Evolutionary conservation across 192 early-diverging fungal species (phyloP).

Genomic region (Phycomyces nitens): DNA sequence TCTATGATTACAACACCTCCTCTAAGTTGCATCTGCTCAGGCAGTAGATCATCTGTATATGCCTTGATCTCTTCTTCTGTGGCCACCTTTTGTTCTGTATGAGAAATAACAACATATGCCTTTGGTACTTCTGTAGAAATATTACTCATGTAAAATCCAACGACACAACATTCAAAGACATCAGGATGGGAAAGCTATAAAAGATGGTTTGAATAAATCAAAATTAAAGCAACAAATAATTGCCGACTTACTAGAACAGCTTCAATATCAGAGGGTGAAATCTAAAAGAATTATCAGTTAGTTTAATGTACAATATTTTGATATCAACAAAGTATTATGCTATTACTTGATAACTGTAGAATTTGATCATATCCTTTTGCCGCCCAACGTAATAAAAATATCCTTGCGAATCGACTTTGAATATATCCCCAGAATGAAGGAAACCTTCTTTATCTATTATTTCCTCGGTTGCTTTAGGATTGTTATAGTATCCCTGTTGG

Average conservation of each 20-base stretch:
- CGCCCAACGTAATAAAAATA: slow-evolving; percentile 70
- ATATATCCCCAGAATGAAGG: slow-evolving; percentile 59
- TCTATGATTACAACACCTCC: slow-evolving; percentile 75
- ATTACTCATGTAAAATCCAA: slow-evolving; percentile 54
- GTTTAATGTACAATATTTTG: not conserved
- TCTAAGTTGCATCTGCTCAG: slow-evolving; percentile 70
- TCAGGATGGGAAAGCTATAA: slow-evolving; percentile 54
- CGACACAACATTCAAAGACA: slow-evolving; percentile 67
- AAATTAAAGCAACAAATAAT: not conserved
- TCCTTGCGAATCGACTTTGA: slow-evolving; percentile 44
- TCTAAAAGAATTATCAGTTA: slow-evolving; percentile 2
- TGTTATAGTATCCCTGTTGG: slow-evolving; percentile 38
- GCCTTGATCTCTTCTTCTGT: slow-evolving; percentile 45
- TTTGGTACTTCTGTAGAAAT: slow-evolving; percentile 69
- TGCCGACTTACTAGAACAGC: slow-evolving; percentile 40
- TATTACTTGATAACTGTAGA: slow-evolving; percentile 61
- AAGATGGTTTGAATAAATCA: slow-evolving; percentile 37
- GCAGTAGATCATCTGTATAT: slow-evolving; percentile 53
- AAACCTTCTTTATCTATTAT: slow-evolving; percentile 51
- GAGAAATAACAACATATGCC: slow-evolving; percentile 67
- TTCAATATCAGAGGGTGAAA: slow-evolving; percentile 62
- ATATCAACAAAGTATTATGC: not conserved
- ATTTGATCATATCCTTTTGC: slow-evolving; percentile 55
- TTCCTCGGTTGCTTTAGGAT: slow-evolving; percentile 38
- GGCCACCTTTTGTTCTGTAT: slow-evolving; percentile 21